These are phyloP conservation scores for Coemansia sp. DNA, from an alignment of 192 early-diverging fungal species.

Conservation along the genomic window DNA sequence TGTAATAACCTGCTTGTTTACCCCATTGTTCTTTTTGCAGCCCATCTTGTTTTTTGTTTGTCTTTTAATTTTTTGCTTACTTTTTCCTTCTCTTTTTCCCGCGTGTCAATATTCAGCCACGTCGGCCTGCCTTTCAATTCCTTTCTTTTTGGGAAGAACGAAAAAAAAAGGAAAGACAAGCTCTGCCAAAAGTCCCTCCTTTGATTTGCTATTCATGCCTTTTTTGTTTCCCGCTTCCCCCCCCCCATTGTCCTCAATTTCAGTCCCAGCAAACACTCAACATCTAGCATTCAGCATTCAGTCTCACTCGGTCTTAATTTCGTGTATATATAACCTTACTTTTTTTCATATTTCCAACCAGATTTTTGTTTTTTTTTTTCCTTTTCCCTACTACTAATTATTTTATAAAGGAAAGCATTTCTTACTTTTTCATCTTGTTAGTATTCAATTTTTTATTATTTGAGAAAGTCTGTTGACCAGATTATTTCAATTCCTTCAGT, in stretches of 20 bases:
- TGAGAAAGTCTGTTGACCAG: constrained; percentile 27
- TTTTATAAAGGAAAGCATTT: not conserved
- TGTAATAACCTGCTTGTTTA: too few species aligned
- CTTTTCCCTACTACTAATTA: not conserved
- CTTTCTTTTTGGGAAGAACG: too few species aligned
- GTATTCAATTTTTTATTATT: not conserved
- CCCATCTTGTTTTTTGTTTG: too few species aligned
- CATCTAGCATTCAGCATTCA: too few species aligned
- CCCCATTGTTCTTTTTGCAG: too few species aligned
- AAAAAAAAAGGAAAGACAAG: too few species aligned
- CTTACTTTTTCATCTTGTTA: not conserved
- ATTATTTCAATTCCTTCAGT: not conserved
- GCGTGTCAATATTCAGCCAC: too few species aligned
- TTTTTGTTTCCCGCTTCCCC: not conserved
- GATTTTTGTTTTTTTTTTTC: not conserved
- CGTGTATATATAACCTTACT: not conserved
- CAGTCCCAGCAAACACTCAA: not conserved
- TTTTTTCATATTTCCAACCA: not conserved
- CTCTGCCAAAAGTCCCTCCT: too few species aligned
- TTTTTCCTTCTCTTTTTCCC: too few species aligned
- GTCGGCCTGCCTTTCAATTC: too few species aligned
- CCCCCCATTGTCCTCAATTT: not conserved
- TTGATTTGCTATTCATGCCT: too few species aligned
- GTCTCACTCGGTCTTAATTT: not conserved
- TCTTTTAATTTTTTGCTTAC: too few species aligned